Evolutionary conservation across 23 red algal genomes (phyloP), one percentile per base, ranked within the genome.

Genomic region (Gracilaria domingensis): DNA sequence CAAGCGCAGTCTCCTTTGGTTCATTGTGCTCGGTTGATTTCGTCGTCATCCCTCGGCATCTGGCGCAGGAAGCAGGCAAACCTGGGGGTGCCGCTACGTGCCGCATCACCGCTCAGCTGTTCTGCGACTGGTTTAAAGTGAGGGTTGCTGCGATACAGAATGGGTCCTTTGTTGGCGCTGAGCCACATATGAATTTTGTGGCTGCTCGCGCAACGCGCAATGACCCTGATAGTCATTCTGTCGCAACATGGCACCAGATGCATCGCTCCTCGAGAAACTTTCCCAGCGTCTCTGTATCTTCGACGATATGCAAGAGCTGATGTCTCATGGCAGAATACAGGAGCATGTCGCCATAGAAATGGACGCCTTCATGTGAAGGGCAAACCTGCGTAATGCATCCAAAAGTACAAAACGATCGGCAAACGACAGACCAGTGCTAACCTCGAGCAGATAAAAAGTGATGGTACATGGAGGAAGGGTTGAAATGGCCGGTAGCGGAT

Each of bases 341-440:
- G 18, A 96, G 79, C 51, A 83, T 76, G 62, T 96, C 89, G 26
- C 73, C 95, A n/a, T 84, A 49, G 12, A 96, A 62, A 57, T 92
- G 81, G 4, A 96, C 89, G 16, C 89, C 95, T 11, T 38, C 80
- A 65, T 96, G 95, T 26, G 54, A 66, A n/a, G n/a, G 29, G 88
- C 89, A 29, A 96, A 56, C 5, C 45, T 64, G 39, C 89, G 42
- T 56, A 93, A 71, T 96, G n/a, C 95, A 88, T 96, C 58, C 12
- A 38, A 24, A 29, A 96, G 71, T 21, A 75, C 79, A 55, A 65
- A 92, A 42, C 79, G 81, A 62, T 96, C 95, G 23, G 23, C 65
- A n/a, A 35, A 96, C 58, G 24, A 14, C 33, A n/a, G n/a, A 55
- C 88, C 89, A 44, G 53, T 89, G 57, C 77, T 56, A 12, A 88